phyloP scores from a whole-genome alignment of 2,329 filamentous ascomycete genomes.

The Pseudogymnoascus sp. region DNA sequence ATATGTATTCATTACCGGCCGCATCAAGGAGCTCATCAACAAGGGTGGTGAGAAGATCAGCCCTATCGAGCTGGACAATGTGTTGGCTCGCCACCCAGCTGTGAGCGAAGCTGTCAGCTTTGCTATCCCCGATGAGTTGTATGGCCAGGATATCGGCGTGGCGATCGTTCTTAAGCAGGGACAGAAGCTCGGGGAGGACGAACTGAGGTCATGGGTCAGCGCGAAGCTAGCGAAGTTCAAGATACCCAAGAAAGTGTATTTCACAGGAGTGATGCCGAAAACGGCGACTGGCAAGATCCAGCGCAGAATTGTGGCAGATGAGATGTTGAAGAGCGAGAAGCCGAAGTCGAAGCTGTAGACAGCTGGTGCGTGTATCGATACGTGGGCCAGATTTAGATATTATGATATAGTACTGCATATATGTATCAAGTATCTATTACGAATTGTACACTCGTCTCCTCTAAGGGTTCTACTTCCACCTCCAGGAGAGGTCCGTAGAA shows the following conservation, averaged over 20 bases:
- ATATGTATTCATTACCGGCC: conserved; percentile 79
- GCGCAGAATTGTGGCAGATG: conserved; percentile 75
- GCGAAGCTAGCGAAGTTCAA: conserved; percentile 76
- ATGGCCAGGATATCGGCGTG: conserved; percentile 73
- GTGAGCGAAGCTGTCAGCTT: conserved; percentile 77
- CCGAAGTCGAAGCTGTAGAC: conserved; percentile 37
- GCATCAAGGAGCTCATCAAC: conserved; percentile 90
- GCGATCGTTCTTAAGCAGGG: conserved; percentile 67
- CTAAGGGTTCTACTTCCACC: background rate
- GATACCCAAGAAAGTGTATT: conserved; percentile 77
- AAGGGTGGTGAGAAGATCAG: conserved; percentile 87
- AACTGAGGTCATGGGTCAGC: conserved; percentile 60
- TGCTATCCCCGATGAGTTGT: conserved; percentile 72
- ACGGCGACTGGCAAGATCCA: conserved; percentile 90
- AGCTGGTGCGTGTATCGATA: background rate
- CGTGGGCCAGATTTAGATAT: background rate
- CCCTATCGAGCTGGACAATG: conserved; percentile 81
- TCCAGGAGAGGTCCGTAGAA: background rate
- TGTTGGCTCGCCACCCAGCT: conserved; percentile 63
- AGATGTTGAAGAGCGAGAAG: conserved; percentile 65
- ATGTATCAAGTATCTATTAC: background rate
- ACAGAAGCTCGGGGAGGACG: conserved; percentile 46
- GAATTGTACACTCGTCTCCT: background rate
- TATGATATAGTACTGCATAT: background rate
- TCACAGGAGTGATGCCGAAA: conserved; percentile 79